Evolutionary conservation across 1,139 yeast genomes (phyloP), one percentile per base, ranked within the genome.

Genomic region (Ogataea hybrid): DNA sequence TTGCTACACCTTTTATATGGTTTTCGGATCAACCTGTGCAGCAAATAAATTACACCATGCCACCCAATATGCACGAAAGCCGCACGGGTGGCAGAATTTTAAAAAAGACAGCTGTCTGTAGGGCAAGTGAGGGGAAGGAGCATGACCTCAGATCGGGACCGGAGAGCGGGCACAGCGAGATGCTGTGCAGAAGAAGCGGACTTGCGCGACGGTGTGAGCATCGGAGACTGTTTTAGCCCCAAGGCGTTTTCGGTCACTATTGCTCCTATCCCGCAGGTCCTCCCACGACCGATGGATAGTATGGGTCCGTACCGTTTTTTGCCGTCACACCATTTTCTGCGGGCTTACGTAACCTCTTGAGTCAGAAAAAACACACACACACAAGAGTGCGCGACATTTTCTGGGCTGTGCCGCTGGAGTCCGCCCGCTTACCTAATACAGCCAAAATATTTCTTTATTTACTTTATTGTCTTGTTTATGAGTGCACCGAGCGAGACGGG

Each of bases 391-490:
- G 20, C 20, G 21, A 20, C 8, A 2, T 20, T 7, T 20, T 9
- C 35, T 3, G 18, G 20, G 31, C 20, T 15, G n/a, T 28, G n/a
- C 31, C 17, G 21, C 11, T 16, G n/a, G 10, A 12, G 17, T 17
- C 15, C 7, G 18, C 9, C 20, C n/a, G 20, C 31, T 28, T 28
- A 28, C 31, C 31, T 28, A 28, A 28, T 15, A 12, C 8, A n/a
- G 6, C 18, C 21, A 20, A 20, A 20, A 20, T 2, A 20, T 20
- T 18, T 7, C 8, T 20, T 20, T 20, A 20, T 20, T 20, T 20
- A 20, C 21, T 7, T 36, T 28, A 27, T 38, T 32, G 36, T 32
- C 34, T 38, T 38, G 41, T 38, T 37, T 32, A 38, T 32, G 41
- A 38, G 32, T 32, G 18, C 32, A 5, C 36, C 25, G 28, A 16